Evolutionary conservation across 2,329 filamentous ascomycete species (phyloP), one percentile per base, ranked within the genome.

Genomic region (Hypoxylon sp.): DNA sequence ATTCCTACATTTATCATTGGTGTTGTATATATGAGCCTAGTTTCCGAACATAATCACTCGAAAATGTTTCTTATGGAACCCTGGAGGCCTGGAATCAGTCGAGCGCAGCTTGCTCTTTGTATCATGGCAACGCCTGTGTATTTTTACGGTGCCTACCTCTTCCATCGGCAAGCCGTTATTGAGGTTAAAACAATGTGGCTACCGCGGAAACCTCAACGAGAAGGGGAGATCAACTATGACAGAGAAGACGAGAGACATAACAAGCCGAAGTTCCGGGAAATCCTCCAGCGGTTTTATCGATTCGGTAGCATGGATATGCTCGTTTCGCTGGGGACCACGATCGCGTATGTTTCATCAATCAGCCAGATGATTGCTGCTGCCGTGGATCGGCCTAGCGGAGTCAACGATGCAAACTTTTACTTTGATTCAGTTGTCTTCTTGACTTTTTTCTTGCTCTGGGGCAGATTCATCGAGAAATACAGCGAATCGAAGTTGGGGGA

Each of bases 291-390:
- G 13, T 94, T 98, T 75, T 93, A 94, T 78, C 90, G 92, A n/a
- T 98, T 98, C 75, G 94, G 94, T 7, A 97, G 94, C 82, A 98
- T 98, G 94, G 97, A 97, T 77, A 91, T 97, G 82, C 86, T 98
- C 66, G 94, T 98, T 80, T 96, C 92, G 6, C 85, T 97, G 1
- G 94, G 94, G 5, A 97, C 94, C 0, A 91, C 89, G 1, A 93
- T 98, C 67, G 94, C 94, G 1, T 97, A 97, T 78, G 83, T 97
- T 68, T 91, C 93, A 0, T 97, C 93, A 0, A 82, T 97, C 24
- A 91, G 89, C 15, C 90, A 97, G 70, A 86, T 98, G 77, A 90
- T 93, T 56, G 87, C 89, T 6, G 87, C 90, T 3, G 86, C 84
- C 3, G 83, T 83, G 2, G 75, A 79, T 17, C 75, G 81, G 10